Percentiles rank a stretch among this genome's conserved stretches.
Conservation (phyloP, 148 eudicot genomes). For the Persicaria tinctoria region DNA sequence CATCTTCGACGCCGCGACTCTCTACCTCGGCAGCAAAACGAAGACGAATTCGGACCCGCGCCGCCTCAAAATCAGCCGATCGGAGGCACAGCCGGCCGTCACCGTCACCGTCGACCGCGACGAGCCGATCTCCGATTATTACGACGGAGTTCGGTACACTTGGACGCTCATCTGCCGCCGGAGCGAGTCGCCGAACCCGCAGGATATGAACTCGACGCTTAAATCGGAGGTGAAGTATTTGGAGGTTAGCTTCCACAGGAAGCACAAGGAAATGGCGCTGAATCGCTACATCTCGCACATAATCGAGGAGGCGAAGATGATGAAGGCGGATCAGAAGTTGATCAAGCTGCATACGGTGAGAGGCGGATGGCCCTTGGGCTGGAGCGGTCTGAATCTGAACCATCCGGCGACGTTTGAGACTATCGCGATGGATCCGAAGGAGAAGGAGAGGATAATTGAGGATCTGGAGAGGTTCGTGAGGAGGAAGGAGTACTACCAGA, state of each 20-base stretch:
- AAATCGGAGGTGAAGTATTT: constrained; percentile 11
- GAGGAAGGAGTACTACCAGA: constrained; percentile 17
- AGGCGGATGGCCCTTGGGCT: background rate
- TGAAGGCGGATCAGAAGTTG: constrained; percentile 20
- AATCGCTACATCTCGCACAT: constrained; percentile 25
- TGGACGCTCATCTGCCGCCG: constrained; percentile 6
- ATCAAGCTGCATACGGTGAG: constrained; percentile 17
- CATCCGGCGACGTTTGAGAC: constrained; percentile 12
- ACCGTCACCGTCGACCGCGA: constrained; percentile 5
- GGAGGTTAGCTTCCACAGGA: constrained; percentile 19
- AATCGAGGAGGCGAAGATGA: constrained; percentile 14
- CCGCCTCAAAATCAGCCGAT: constrained; percentile 10
- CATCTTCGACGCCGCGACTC: constrained; percentile 9
- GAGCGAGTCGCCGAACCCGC: background rate
- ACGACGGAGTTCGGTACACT: constrained; percentile 2
- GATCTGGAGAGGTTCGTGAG: constrained; percentile 12
- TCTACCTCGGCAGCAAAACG: constrained; percentile 5
- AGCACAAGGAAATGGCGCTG: constrained; percentile 21
- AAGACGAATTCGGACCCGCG: background rate
- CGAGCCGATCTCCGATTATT: constrained; percentile 1
- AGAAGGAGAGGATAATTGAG: background rate
- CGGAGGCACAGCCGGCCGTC: background rate
- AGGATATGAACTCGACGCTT: background rate
- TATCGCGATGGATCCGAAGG: constrained; percentile 10
- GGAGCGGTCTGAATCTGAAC: constrained; percentile 5